A percentile compares a stretch with the other conserved stretches of the same genome.
phyloP scores from a whole-genome alignment of 441 rosid species.

The Erysimum pusillum region DNA sequence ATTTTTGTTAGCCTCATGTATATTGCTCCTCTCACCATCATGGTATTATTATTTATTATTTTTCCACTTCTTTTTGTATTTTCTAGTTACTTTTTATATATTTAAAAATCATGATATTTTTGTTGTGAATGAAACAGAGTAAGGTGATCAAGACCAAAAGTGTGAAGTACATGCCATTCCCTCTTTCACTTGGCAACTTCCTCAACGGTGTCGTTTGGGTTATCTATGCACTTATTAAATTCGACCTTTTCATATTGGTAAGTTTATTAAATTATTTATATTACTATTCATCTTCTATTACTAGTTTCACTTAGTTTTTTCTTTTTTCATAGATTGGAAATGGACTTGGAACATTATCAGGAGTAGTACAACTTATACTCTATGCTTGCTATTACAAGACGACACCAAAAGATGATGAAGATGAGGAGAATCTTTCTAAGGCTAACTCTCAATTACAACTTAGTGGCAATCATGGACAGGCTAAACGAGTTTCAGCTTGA shows the following conservation, averaged over 20 bases:
- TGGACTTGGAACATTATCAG: constrained; percentile 63
- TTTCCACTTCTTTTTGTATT: background rate
- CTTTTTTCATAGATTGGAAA: constrained; percentile 52
- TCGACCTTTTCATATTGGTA: constrained; percentile 81
- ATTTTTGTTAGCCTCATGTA: constrained; percentile 75
- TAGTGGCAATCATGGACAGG: constrained; percentile 33
- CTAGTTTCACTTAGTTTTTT: background rate
- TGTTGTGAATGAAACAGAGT: constrained; percentile 59
- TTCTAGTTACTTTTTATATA: background rate
- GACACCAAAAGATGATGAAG: constrained; percentile 58
- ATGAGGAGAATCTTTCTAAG: constrained; percentile 11
- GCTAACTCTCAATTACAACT: constrained; percentile 53
- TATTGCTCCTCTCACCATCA: constrained; percentile 70
- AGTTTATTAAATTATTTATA: constrained; percentile 1
- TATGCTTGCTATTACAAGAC: constrained; percentile 59
- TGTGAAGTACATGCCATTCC: constrained; percentile 95
- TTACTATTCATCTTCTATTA: background rate
- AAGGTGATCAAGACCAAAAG: constrained; percentile 83
- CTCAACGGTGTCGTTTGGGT: constrained; percentile 80
- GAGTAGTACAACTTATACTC: constrained; percentile 58
- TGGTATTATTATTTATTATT: constrained; percentile 53
- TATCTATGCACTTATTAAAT: constrained; percentile 74
- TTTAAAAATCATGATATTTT: background rate
- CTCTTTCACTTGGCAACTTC: constrained; percentile 71
- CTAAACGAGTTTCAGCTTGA: constrained; percentile 40